Evolutionary conservation across 805 yeast genomes (phyloP).

Genomic region (Yarrowia deformans): DNA sequence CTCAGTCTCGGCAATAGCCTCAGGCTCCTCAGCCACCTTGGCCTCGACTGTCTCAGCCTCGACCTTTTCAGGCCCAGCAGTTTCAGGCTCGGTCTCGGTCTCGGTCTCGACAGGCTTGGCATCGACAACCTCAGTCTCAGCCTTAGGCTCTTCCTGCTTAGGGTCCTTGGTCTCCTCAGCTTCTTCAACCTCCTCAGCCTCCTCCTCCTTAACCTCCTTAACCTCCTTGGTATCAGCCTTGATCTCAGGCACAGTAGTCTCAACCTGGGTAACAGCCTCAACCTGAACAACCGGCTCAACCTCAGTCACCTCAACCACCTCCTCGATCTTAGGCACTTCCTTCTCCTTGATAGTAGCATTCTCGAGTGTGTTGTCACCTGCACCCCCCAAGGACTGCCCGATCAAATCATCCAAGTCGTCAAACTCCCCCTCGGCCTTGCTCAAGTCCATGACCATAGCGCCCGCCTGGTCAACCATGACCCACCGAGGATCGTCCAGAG

Average conservation of each 20-base stretch:
- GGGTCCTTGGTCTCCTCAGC: not conserved
- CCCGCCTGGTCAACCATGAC: constrained; percentile 11
- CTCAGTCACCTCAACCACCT: not conserved
- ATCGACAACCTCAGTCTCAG: not conserved
- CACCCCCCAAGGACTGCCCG: not conserved
- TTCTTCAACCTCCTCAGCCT: not conserved
- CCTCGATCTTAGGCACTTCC: no score
- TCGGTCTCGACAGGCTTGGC: not conserved
- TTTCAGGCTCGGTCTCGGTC: not conserved
- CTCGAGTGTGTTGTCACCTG: no score
- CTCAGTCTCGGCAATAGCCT: not conserved
- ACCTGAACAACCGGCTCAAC: not conserved
- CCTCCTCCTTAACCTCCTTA: not conserved
- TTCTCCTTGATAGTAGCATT: no score
- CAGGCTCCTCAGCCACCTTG: no score
- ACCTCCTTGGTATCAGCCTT: not conserved
- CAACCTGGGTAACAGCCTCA: not conserved
- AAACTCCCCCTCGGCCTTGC: constrained; percentile 1
- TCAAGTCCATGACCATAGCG: constrained; percentile 5
- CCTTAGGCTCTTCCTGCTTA: not conserved
- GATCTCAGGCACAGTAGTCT: not conserved
- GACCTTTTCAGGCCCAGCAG: no score
- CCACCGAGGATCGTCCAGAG: constrained; percentile 11
- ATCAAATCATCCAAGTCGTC: constrained; percentile 9
- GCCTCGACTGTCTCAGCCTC: no score